phyloP scores from a whole-genome alignment of 176 grass and related monocot species.

The Carex pumila region DNA sequence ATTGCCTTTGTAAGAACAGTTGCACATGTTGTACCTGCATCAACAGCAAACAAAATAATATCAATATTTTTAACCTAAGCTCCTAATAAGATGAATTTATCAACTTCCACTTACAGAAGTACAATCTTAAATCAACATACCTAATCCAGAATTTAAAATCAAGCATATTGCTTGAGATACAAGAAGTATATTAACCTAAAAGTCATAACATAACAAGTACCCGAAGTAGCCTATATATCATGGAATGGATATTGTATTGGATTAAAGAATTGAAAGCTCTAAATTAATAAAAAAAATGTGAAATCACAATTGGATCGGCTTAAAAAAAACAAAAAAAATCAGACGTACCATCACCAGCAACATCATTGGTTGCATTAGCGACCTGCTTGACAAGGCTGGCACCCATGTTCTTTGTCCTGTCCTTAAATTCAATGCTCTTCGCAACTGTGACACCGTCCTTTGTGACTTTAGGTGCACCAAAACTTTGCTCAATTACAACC shows the following conservation, averaged over 20 bases:
- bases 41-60: constrained; percentile 2
- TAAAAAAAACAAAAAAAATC: neutral
- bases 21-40: constrained; percentile 84
- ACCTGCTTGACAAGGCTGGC: constrained; percentile 99
- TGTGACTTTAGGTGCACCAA: constrained; percentile 93
- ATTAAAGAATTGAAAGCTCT: neutral
- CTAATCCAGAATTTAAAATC: neutral
- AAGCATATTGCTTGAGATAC: neutral
- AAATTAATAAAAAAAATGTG: neutral
- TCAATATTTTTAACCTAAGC: neutral
- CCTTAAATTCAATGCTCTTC: constrained; percentile 95
- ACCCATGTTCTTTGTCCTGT: constrained; percentile 84
- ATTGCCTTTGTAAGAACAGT: constrained; percentile 97
- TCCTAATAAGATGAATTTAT: neutral
- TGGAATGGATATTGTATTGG: neutral
- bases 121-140: neutral
- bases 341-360: constrained; percentile 83
- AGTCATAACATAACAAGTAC: no score
- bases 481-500: constrained; percentile 95
- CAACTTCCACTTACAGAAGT: neutral
- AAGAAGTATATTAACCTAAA: no score
- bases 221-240: neutral
- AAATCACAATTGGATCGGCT: neutral
- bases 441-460: constrained; percentile 97
- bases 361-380: constrained; percentile 91